Conservation (phyloP, 345 rosid species). For the Eucalyptus pauciflora region DNA sequence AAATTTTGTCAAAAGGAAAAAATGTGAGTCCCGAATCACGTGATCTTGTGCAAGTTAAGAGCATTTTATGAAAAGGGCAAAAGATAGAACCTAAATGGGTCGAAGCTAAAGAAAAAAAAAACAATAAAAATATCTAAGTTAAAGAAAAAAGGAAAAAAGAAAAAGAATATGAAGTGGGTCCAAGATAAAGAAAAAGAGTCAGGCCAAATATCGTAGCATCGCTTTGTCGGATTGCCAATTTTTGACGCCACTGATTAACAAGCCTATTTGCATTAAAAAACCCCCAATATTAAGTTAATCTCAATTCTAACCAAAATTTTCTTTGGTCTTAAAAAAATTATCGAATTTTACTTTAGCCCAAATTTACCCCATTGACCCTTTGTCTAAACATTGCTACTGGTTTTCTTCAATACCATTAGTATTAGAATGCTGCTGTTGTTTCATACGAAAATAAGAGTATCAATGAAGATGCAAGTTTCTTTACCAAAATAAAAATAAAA, state of each 20-base stretch:
- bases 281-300: neutral
- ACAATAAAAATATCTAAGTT: no score
- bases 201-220: neutral
- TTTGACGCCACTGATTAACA: neutral
- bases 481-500: no score
- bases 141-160: neutral
- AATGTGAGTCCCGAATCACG: no score
- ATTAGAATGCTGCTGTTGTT: neutral
- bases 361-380: fast-evolving
- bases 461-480: fast-evolving
- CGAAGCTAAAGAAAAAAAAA: no score
- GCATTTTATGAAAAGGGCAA: no score
- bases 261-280: neutral
- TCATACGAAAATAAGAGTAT: fast-evolving
- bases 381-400: fast-evolving
- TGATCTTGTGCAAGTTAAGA: no score
- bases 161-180: neutral
- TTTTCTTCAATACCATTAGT: neutral
- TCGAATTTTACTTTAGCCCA: neutral
- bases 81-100: no score
- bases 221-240: neutral
- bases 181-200: neutral
- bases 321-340: fast-evolving
- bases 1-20: no score
- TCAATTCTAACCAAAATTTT: neutral